phyloP scores from a whole-genome alignment of 345 rosid genomes.

The Geranium brycei region DNA sequence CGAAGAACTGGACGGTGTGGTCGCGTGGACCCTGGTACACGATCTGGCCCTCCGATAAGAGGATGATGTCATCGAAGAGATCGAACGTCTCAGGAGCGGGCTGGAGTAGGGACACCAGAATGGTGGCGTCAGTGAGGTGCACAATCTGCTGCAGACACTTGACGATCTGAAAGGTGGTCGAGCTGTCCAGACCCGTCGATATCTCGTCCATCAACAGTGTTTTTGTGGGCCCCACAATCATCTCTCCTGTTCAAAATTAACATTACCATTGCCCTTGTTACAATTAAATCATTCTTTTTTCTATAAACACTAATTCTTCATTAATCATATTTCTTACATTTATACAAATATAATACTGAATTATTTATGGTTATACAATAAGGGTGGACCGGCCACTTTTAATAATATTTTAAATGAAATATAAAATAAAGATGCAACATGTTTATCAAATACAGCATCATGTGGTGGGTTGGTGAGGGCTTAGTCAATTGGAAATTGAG shows the following conservation, averaged over 20 bases:
- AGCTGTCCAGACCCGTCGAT: conserved; percentile 89
- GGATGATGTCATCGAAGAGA: conserved; percentile 69
- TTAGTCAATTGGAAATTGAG: background rate
- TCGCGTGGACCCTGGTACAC: conserved; percentile 85
- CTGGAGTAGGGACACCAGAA: conserved; percentile 71
- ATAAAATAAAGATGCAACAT: background rate
- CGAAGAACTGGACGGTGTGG: conserved; percentile 49
- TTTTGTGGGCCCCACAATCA: conserved; percentile 93
- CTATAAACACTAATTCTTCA: too few species aligned
- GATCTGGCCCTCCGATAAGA: conserved; percentile 70
- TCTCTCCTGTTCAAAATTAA: conserved; percentile 45
- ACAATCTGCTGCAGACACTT: conserved; percentile 76
- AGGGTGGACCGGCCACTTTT: background rate
- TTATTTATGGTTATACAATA: too few species aligned
- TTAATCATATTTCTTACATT: too few species aligned
- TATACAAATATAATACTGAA: background rate
- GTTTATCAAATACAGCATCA: background rate
- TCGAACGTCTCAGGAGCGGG: conserved; percentile 92
- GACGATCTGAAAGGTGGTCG: conserved; percentile 79
- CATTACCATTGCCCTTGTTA: too few species aligned
- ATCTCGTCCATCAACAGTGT: conserved; percentile 89
- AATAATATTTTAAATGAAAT: too few species aligned
- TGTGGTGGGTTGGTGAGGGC: conserved; percentile 9
- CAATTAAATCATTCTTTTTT: too few species aligned
- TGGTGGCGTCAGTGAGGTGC: conserved; percentile 56